Percentiles rank a stretch among this genome's conserved stretches.
These are phyloP conservation scores for Cephaloascus albidus DNA, from an alignment of 805 yeast species.

Conservation along the genomic window DNA sequence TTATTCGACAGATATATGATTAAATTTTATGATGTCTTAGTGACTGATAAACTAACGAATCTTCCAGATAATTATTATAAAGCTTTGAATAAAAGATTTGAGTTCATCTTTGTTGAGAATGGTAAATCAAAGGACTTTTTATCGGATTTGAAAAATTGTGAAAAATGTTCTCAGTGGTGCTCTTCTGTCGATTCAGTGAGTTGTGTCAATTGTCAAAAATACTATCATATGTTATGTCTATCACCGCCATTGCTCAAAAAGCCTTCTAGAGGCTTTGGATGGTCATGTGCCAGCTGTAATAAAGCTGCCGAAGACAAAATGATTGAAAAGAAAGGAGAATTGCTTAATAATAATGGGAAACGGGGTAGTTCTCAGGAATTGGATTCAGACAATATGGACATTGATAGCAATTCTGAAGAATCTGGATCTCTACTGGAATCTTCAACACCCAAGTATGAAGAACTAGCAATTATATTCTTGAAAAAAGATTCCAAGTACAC, in stretches of 20 bases:
- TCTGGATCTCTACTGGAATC: not conserved
- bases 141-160: constrained; percentile 60
- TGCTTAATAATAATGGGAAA: constrained; percentile 13
- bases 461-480: constrained; percentile 44
- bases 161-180: constrained; percentile 81
- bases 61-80: constrained; percentile 51
- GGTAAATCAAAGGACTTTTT: constrained; percentile 56
- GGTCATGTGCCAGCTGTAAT: constrained; percentile 84
- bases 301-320: constrained; percentile 41
- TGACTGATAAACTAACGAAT: constrained; percentile 48
- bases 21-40: constrained; percentile 67
- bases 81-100: constrained; percentile 60
- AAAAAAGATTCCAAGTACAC: constrained; percentile 30
- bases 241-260: constrained; percentile 75
- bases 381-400: constrained; percentile 6
- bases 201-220: constrained; percentile 68
- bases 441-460: constrained; percentile 41
- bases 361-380: constrained; percentile 1
- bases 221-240: constrained; percentile 75
- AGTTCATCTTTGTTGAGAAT: constrained; percentile 65
- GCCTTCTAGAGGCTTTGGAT: constrained; percentile 82
- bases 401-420: not conserved
- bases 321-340: constrained; percentile 21
- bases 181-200: constrained; percentile 59
- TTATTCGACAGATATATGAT: constrained; percentile 82